These are phyloP conservation scores for Lipomyces anomalus DNA, from an alignment of 805 yeast genomes.

Conservation along the genomic window DNA sequence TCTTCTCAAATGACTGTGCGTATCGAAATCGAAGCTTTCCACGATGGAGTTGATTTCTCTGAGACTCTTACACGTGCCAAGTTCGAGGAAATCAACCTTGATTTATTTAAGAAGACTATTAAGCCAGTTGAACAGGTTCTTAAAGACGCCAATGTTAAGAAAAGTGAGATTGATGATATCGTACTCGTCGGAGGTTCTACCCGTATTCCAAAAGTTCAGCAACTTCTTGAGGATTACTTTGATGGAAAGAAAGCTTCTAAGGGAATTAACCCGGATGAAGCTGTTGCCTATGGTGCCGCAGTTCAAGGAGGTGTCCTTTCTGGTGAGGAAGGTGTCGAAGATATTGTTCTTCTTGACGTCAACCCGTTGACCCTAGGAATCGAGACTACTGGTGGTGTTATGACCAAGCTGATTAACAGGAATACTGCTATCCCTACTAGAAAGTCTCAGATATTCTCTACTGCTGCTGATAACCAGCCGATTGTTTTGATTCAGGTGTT, in stretches of 20 bases:
- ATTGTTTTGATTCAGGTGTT: slow-evolving; percentile 96
- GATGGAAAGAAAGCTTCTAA: slow-evolving; percentile 94
- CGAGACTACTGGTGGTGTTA: slow-evolving; percentile 99
- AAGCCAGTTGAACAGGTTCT: slow-evolving; percentile 95
- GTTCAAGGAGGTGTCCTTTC: slow-evolving; percentile 97
- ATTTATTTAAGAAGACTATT: slow-evolving; percentile 86
- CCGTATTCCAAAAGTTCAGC: slow-evolving; percentile 97
- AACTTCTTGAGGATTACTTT: slow-evolving; percentile 81
- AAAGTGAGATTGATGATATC: slow-evolving; percentile 85
- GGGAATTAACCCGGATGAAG: slow-evolving; percentile 98
- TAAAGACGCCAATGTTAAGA: slow-evolving; percentile 85
- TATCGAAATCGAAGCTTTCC: slow-evolving; percentile 91
- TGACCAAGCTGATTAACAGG: slow-evolving; percentile 97
- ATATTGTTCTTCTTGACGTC: slow-evolving; percentile 87
- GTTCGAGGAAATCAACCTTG: slow-evolving; percentile 93
- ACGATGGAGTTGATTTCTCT: slow-evolving; percentile 90
- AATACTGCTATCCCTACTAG: slow-evolving; percentile 96
- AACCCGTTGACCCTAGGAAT: slow-evolving; percentile 97
- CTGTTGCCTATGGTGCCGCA: slow-evolving; percentile 99
- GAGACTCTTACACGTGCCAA: slow-evolving; percentile 96
- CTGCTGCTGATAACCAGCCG: slow-evolving; percentile 97
- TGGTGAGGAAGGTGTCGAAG: slow-evolving; percentile 92
- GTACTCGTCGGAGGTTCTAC: slow-evolving; percentile 99
- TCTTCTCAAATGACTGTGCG: slow-evolving; percentile 94
- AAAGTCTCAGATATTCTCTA: slow-evolving; percentile 94